Percentiles rank a stretch among this genome's conserved stretches.
Evolutionary conservation across 2,329 filamentous ascomycete species (phyloP).

Genomic region (Trichoderma pleuroti): DNA sequence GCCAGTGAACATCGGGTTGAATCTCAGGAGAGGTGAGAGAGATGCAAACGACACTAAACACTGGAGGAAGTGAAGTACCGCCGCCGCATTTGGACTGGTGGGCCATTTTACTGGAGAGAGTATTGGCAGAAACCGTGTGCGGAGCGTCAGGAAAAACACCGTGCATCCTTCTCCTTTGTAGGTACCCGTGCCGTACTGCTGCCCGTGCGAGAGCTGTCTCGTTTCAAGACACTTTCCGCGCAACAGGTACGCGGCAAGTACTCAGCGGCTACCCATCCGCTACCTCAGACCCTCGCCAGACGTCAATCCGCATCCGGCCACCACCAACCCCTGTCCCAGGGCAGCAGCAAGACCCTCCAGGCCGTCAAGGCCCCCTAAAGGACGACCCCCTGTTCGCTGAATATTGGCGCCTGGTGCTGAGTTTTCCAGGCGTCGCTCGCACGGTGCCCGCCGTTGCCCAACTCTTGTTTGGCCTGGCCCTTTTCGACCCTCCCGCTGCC

Average conservation of each 20-base stretch:
- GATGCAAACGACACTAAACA: background rate
- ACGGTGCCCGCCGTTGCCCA: background rate
- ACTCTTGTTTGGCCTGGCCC: background rate
- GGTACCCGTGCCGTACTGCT: background rate
- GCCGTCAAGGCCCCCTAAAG: background rate
- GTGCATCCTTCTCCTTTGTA: background rate
- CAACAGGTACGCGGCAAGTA: background rate
- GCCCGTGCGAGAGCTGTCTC: background rate
- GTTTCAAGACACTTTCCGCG: background rate
- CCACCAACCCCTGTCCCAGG: constrained; percentile 7
- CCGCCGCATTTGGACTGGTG: background rate
- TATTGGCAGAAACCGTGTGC: background rate
- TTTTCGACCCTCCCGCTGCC: constrained; percentile 9
- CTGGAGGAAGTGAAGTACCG: background rate
- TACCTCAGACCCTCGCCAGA: background rate
- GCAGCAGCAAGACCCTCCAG: constrained; percentile 1
- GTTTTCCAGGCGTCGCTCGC: background rate
- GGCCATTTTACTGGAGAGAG: background rate
- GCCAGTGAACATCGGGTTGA: background rate
- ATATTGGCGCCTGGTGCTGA: background rate
- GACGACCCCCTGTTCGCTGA: background rate
- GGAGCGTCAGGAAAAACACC: background rate
- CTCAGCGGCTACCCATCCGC: background rate
- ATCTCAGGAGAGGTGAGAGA: background rate
- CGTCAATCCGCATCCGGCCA: background rate